Base-by-base conservation (phyloP, 1,284 basidiomycete genomes). In the Dichomitus squalens region DNA sequence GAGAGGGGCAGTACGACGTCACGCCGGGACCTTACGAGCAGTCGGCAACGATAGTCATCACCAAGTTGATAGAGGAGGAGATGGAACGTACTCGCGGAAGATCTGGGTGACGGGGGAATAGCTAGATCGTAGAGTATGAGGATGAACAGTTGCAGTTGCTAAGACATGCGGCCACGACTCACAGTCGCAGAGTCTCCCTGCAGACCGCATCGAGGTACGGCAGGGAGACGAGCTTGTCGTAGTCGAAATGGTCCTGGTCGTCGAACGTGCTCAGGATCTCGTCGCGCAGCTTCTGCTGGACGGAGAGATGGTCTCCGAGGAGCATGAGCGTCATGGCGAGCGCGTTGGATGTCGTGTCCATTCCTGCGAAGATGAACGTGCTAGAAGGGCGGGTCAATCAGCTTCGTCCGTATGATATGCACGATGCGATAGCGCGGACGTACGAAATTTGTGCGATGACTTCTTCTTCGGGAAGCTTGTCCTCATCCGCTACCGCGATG, bases 191-290 rank as follows among this genome's bases (percentile, higher is more conserved):
- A 12, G 50, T 35, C 61, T 82, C 80, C 50, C 77, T 78, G 8
- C 78, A 67, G 2, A 81, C 74, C 1, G 79, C 76, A 58, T 82
- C 79, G 1, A 82, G 69, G 65, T 72, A 75, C 1, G 77, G 76
- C 4, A 80, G 66, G 0, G 59, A 61, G 49, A 68, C 72, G 8
- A 81, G 59, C 11, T 67, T 69, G 31, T 80, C 77, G 58, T 76
- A 76, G 20, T 59, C 65, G 12, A 79, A 65, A 11, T 57, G 49
- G 20, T 48, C 25, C n/a, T n/a, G n/a, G 6, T 41, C 52, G 3
- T 14, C 34, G 23, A n/a, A 29, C 12, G 44, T 27, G 4, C n/a
- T 27, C 2, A 11, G 7, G 1, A 47, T 8, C 20, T 47, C 44
- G 31, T 27, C 20, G 12, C 44, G 44, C 9, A 47, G 44, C 29